These are phyloP conservation scores for Sporothrix brasiliensis DNA, from an alignment of 2,329 filamentous ascomycete species.

Conservation along the genomic window DNA sequence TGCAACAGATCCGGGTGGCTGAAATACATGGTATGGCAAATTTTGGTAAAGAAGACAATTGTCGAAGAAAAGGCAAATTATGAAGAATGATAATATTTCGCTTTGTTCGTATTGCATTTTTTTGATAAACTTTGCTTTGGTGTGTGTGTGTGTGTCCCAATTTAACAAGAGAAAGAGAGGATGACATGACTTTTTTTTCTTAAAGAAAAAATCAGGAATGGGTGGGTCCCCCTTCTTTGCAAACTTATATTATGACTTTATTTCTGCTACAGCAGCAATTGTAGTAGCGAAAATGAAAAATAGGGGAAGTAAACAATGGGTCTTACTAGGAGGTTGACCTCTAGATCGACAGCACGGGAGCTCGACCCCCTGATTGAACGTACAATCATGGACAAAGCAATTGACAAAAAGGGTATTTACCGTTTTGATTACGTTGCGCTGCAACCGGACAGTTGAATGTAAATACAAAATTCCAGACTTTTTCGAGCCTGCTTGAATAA, in stretches of 20 bases:
- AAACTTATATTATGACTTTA: too few relatives aligned
- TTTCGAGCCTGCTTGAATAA: conserved; percentile 9
- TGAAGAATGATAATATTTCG: neutral
- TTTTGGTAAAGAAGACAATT: neutral
- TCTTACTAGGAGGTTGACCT: neutral
- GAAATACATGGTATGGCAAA: too few relatives aligned
- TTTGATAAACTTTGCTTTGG: neutral
- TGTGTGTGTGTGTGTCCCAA: too few relatives aligned
- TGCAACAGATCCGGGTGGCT: neutral
- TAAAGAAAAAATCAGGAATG: too few relatives aligned
- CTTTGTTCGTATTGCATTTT: neutral
- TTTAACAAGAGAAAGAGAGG: too few relatives aligned
- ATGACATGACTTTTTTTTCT: too few relatives aligned
- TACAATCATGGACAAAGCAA: too few relatives aligned
- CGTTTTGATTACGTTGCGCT: neutral
- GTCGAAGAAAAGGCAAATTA: neutral
- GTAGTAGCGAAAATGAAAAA: neutral
- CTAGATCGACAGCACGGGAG: too few relatives aligned
- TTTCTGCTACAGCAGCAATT: too few relatives aligned
- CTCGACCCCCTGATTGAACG: too few relatives aligned
- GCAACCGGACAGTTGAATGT: neutral
- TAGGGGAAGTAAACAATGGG: conserved; percentile 10
- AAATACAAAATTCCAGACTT: neutral
- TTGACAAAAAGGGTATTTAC: neutral
- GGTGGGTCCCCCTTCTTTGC: too few relatives aligned